Evolutionary conservation across 371 early-diverging fungal species (phyloP), one percentile per base, ranked within the genome.

Genomic region (Coemansia sp.): DNA sequence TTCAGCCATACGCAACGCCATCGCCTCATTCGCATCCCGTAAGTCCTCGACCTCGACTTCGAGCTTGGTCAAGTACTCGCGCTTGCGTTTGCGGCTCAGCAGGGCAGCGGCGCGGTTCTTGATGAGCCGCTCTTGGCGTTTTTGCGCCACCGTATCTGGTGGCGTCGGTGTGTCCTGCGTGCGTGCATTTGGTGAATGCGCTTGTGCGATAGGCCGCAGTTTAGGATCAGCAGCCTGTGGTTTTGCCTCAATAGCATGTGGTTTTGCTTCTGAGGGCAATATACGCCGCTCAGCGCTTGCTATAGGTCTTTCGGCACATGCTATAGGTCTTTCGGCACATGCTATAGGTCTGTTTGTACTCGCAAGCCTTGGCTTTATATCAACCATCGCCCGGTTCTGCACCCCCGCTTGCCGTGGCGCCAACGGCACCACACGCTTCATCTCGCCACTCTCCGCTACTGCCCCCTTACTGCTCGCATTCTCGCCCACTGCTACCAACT

Each of bases 101-200:
- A 93, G 80, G 2, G 95, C 95, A 0, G 94, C 93, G 0, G 93
- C 94, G n/a, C 95, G 85, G 74, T 95, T 95, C 82, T 93, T 94
- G 65, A 94, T 92, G 61, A 94, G 74, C 15, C 95, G 85, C 70
- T 93, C 93, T 73, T 94, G 92, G 28, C 91, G 85, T 76, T 94
- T 95, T 40, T 66, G 70, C 28, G 71, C 67, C 9, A 58, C 67
- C 0, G 75, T 17, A 7, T 67, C 74, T 4, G 66, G 60, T 3
- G 73, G 58, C 7, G 58, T 17, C 26, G 39, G 54, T 32, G 32
- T 19, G 29, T 19, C n/a, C 44, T 58, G 54, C 44, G 17, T 23
- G 36, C 53, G 60, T 4, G 51, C 61, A 12, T 57, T 44, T 24
- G 63, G 66, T 21, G 66, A 63, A 44, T 63, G 64, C n/a, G 65